A percentile compares a stretch with the other conserved stretches of the same genome.
Conservation (phyloP, 225 moss, liverwort and hornwort genomes). For the Straminergon stramineum region DNA sequence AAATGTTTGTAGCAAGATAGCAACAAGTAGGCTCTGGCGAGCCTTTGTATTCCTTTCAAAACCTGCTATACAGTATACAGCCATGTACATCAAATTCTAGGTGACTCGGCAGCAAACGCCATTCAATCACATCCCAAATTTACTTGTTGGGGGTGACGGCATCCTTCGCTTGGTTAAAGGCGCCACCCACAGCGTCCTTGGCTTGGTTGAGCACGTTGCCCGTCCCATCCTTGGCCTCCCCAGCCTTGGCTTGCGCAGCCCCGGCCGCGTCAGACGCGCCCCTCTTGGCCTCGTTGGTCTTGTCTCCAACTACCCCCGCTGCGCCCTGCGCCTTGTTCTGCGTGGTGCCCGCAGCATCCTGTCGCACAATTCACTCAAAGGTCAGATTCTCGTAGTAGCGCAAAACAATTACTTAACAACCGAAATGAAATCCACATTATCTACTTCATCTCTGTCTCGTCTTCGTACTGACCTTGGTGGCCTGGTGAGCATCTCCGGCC, state of each 20-base stretch:
- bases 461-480: not conserved
- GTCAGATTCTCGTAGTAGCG: not conserved
- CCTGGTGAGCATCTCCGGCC: conserved; percentile 21
- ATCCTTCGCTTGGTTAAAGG: conserved; percentile 13
- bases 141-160: conserved; percentile 23
- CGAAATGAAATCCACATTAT: not conserved
- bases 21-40: not conserved
- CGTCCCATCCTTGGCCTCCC: not conserved
- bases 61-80: not conserved
- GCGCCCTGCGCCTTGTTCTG: conserved; percentile 12
- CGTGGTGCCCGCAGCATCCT: conserved; percentile 27
- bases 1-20: not conserved
- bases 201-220: conserved; percentile 15
- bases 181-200: not conserved
- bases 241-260: not conserved
- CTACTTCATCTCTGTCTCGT: no score
- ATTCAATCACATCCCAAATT: not conserved
- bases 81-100: not conserved
- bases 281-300: not conserved
- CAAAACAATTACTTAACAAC: not conserved
- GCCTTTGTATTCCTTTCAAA: not conserved
- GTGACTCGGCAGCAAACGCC: not conserved
- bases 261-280: not conserved
- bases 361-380: not conserved
- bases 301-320: not conserved